phyloP scores from a whole-genome alignment of 2,329 filamentous ascomycete genomes.

The Ascochyta koolunga region DNA sequence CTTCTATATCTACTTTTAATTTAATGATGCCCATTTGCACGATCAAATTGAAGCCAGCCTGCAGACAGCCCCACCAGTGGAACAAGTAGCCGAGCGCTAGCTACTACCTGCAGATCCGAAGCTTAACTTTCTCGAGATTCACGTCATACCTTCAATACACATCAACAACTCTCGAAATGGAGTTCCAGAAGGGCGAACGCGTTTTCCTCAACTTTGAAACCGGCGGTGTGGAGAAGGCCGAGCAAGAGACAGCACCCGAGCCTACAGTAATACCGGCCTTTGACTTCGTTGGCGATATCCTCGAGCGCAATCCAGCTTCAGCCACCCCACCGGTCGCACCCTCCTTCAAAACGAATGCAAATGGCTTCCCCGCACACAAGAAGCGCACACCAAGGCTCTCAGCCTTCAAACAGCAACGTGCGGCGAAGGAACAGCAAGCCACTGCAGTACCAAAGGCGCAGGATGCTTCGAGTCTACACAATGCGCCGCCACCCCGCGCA shows the following conservation, averaged over 20 bases:
- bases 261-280: constrained; percentile 47
- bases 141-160: constrained; percentile 1
- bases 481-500: constrained; percentile 20
- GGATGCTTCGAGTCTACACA: constrained; percentile 18
- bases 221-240: constrained; percentile 53
- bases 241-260: constrained; percentile 25
- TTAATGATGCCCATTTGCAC: background rate
- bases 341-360: constrained; percentile 59
- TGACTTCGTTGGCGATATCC: constrained; percentile 72
- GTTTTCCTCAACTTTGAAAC: constrained; percentile 67
- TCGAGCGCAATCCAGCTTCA: constrained; percentile 70
- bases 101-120: constrained; percentile 8
- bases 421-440: constrained; percentile 36
- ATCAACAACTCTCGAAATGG: constrained; percentile 28
- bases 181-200: constrained; percentile 63
- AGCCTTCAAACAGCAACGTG: constrained; percentile 76
- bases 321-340: constrained; percentile 70
- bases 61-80: background rate
- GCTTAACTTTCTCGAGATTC: constrained; percentile 1
- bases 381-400: constrained; percentile 72
- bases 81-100: constrained; percentile 16
- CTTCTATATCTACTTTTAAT: background rate
- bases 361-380: constrained; percentile 89
- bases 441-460: constrained; percentile 17
- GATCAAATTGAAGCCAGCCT: background rate